phyloP scores from a whole-genome alignment of 495 filamentous ascomycete genomes.

The Penicillium egyptiacum region DNA sequence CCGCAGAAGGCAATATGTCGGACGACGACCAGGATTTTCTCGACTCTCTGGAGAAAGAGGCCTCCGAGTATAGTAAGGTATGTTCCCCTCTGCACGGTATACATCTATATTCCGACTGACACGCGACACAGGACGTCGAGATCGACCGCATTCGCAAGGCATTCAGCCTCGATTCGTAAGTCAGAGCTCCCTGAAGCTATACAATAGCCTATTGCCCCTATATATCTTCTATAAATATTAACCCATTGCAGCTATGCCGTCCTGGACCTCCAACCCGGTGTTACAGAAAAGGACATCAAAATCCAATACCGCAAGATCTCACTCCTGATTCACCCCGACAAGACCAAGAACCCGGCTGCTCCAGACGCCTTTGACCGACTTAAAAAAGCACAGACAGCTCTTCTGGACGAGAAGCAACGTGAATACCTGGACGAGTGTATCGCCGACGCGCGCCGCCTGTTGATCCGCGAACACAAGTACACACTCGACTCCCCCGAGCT shows the following conservation, averaged over 20 bases:
- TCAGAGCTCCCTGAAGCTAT: slow-evolving; percentile 9
- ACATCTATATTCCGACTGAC: slow-evolving; percentile 15
- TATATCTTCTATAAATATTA: background rate
- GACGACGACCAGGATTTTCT: slow-evolving; percentile 77
- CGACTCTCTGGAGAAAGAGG: slow-evolving; percentile 80
- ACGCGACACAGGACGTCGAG: slow-evolving; percentile 73
- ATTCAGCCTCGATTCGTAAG: slow-evolving; percentile 86
- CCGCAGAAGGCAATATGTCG: slow-evolving; percentile 30
- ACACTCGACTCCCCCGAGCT: slow-evolving; percentile 85
- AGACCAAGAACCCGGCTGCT: slow-evolving; percentile 86
- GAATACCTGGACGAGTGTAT: slow-evolving; percentile 88
- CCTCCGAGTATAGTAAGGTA: slow-evolving; percentile 88
- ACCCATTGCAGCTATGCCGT: slow-evolving; percentile 72
- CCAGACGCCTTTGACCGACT: slow-evolving; percentile 96
- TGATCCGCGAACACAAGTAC: slow-evolving; percentile 92
- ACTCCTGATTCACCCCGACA: slow-evolving; percentile 97
- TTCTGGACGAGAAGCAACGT: slow-evolving; percentile 93
- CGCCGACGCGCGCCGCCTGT: slow-evolving; percentile 87
- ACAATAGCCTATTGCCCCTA: background rate
- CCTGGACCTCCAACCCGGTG: slow-evolving; percentile 92
- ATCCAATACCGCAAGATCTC: slow-evolving; percentile 91
- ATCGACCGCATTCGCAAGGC: slow-evolving; percentile 91
- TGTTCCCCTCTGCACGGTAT: slow-evolving; percentile 1
- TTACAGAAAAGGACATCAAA: slow-evolving; percentile 96
- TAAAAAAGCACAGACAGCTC: slow-evolving; percentile 86